Conservation (phyloP, 306 rosid genomes). For the Hippophae gyantsensis region DNA sequence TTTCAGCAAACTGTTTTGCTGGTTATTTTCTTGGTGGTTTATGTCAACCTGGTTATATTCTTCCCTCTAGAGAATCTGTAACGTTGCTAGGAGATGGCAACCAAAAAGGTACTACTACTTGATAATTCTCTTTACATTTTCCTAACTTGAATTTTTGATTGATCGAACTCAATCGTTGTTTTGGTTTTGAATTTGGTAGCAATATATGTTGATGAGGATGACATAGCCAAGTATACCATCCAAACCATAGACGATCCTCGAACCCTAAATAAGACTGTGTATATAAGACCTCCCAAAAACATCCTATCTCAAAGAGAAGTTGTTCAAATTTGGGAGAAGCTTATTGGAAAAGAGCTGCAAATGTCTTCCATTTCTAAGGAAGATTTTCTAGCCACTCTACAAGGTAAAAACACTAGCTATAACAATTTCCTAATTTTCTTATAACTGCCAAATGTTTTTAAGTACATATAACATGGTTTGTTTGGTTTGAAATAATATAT, state of each 20-base stretch:
- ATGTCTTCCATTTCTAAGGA: constrained; percentile 45
- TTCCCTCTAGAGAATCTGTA: constrained; percentile 66
- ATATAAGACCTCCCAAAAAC: constrained; percentile 70
- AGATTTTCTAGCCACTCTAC: constrained; percentile 30
- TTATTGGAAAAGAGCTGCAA: constrained; percentile 58
- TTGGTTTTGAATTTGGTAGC: constrained; percentile 31
- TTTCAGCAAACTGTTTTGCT: constrained; percentile 62
- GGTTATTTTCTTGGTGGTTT: constrained; percentile 59
- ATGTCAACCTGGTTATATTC: constrained; percentile 51
- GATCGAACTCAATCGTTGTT: not conserved
- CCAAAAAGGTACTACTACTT: constrained; percentile 39
- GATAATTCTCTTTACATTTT: not conserved
- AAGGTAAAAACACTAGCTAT: too few species aligned
- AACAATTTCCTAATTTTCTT: too few species aligned
- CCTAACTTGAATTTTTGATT: not conserved
- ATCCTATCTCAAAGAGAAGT: constrained; percentile 53
- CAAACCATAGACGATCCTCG: constrained; percentile 62
- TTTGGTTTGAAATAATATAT: not conserved
- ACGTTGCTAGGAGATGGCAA: constrained; percentile 65
- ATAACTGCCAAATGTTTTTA: too few species aligned
- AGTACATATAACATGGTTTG: too few species aligned
- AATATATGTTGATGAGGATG: constrained; percentile 54
- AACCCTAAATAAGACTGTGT: constrained; percentile 49
- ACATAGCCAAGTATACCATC: constrained; percentile 75
- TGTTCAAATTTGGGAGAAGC: constrained; percentile 64